phyloP scores from a whole-genome alignment of 2,329 filamentous ascomycete species.

The Epichloe scottii region DNA sequence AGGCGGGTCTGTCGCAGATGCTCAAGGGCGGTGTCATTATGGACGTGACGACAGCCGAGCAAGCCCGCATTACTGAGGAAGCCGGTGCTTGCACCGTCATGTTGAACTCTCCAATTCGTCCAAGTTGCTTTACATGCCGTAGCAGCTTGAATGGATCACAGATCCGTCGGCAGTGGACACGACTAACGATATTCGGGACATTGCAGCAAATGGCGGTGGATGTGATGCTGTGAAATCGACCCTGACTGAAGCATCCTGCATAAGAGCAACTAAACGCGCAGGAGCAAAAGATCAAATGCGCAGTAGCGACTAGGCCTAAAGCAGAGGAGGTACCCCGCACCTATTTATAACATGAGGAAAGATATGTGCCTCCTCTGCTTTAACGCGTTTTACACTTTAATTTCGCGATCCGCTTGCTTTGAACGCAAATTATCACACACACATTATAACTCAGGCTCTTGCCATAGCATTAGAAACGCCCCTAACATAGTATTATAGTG shows the following conservation, averaged over 20 bases:
- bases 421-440: too few species aligned
- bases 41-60: conserved; percentile 90
- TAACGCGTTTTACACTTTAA: too few species aligned
- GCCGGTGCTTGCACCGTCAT: conserved; percentile 94
- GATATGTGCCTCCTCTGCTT: too few species aligned
- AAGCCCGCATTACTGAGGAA: conserved; percentile 94
- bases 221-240: neutral
- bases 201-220: neutral
- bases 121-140: neutral
- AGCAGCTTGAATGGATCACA: neutral
- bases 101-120: neutral
- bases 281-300: too few species aligned
- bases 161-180: neutral
- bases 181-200: neutral
- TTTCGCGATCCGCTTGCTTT: too few species aligned
- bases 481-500: too few species aligned
- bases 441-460: too few species aligned
- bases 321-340: too few species aligned
- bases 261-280: too few species aligned
- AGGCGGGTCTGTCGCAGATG: conserved; percentile 94
- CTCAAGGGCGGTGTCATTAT: conserved; percentile 98
- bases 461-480: too few species aligned
- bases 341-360: too few species aligned
- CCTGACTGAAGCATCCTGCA: neutral
- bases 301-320: too few species aligned